Base-by-base conservation (phyloP, 2,329 filamentous ascomycete species). In the Pseudocercospora musae region DNA sequence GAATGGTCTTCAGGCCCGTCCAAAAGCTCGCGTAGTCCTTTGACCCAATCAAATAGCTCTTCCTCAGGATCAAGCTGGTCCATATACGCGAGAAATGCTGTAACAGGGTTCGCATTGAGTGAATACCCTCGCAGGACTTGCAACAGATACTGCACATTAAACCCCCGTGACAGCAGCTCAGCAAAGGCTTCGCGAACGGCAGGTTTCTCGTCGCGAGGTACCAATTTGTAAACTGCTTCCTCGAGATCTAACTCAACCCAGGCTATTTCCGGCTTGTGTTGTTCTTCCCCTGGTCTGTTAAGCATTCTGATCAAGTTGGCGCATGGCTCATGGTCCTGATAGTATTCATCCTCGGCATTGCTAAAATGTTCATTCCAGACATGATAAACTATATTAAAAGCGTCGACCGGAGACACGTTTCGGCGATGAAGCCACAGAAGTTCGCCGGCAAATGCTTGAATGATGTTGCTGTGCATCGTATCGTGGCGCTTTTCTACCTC, bases 401-500 rank as follows among this genome's bases (percentile, higher is more conserved):
- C 37, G 7, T 15, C 15, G 37, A 40, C 37, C 13, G 37, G 37
- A 9, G 37, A 40, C 15, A 40, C n/a, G 4, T 40, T n/a, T 18
- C 15, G 37, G 44, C 21, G 46, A 59, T n/a, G 46, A 52, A 54
- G 33, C 48, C 23, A 59, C 18, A 50, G 48, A 20, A 53, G 31
- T n/a, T 54, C 57, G 37, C 54, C 21, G 15, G 31, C 37, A 21
- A 54, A 54, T 18, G 29, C 49, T 2, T 21, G 21, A n/a, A 54
- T 44, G 46, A 59, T 59, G 5, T 52, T 37, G 21, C 50, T n/a
- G 31, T 59, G 25, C 25, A 54, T 40, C 13, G 20, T 59, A 50
- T 40, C 29, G 9, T 31, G 50, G 21, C 29, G 25, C 3, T 53
- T 21, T 33, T 33, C 25, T 20, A 15, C 25, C n/a, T 33, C 31